Conservation (phyloP, 1,284 basidiomycete species). For the Irpex sp. region DNA sequence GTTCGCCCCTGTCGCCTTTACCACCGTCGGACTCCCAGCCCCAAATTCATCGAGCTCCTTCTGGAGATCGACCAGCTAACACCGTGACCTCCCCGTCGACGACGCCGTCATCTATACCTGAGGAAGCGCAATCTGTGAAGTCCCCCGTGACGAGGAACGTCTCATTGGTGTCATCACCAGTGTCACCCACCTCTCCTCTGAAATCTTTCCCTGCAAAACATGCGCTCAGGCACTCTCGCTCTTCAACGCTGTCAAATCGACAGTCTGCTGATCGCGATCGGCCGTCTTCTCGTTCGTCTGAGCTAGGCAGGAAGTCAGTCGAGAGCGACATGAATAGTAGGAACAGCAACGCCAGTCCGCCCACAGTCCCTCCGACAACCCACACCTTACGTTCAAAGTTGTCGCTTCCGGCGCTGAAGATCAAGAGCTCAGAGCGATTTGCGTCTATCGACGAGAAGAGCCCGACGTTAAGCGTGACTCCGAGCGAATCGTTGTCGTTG, state of each 20-base stretch:
- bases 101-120: background rate
- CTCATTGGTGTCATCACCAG: constrained; percentile 1
- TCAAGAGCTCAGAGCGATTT: constrained; percentile 4
- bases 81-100: background rate
- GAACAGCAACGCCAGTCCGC: constrained; percentile 1
- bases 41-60: background rate
- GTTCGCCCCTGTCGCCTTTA: background rate
- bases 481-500: constrained; percentile 21
- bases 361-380: background rate
- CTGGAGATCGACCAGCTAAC: background rate
- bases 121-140: background rate
- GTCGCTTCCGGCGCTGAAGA: constrained; percentile 48
- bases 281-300: constrained; percentile 16
- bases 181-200: constrained; percentile 1
- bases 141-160: background rate
- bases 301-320: constrained; percentile 16
- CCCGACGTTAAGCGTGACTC: constrained; percentile 36
- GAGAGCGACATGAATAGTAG: constrained; percentile 22
- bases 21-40: background rate
- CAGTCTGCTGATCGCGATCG: constrained; percentile 11
- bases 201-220: constrained; percentile 1
- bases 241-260: constrained; percentile 20
- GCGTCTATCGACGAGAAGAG: constrained; percentile 15
- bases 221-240: constrained; percentile 23
- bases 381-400: constrained; percentile 49